Evolutionary conservation across 2,329 filamentous ascomycete species (phyloP).

Genomic region (Sarocladiaceae sp.): DNA sequence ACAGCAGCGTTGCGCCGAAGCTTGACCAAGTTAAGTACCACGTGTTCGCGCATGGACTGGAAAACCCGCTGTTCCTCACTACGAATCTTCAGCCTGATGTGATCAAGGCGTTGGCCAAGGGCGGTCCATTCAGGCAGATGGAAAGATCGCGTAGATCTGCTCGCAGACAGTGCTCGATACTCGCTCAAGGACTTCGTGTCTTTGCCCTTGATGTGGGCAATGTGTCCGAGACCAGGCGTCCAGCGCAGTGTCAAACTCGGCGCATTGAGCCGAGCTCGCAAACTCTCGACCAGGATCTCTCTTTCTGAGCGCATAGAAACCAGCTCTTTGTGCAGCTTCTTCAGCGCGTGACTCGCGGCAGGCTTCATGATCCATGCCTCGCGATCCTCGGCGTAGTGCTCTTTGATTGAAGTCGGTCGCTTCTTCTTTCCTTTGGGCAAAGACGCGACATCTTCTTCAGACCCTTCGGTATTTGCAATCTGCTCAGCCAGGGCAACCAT

Average conservation of each 20-base stretch:
- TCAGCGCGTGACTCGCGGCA: constrained; percentile 59
- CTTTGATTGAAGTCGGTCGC: constrained; percentile 40
- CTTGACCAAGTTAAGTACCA: constrained; percentile 76
- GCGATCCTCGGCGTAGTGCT: constrained; percentile 54
- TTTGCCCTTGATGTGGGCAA: constrained; percentile 84
- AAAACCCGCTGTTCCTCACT: constrained; percentile 81
- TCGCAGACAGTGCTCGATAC: constrained; percentile 57
- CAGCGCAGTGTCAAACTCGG: constrained; percentile 72
- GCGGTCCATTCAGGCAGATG: constrained; percentile 78
- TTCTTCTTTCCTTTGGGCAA: constrained; percentile 50
- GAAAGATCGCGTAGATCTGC: constrained; percentile 79
- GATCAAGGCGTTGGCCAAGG: constrained; percentile 74
- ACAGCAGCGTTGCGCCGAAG: constrained; percentile 86
- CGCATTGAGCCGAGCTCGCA: constrained; percentile 57
- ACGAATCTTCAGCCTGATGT: constrained; percentile 69
- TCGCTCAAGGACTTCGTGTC: constrained; percentile 42
- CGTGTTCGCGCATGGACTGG: constrained; percentile 62
- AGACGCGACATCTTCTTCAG: constrained; percentile 44
- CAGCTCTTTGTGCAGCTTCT: constrained; percentile 62
- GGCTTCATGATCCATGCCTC: constrained; percentile 61
- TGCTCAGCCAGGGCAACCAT: constrained; percentile 69
- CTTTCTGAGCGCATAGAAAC: constrained; percentile 56
- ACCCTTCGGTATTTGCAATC: constrained; percentile 60
- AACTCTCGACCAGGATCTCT: constrained; percentile 46
- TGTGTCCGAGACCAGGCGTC: constrained; percentile 81